Base-by-base conservation (phyloP, 441 rosid species). In the Gossypium lobatum region DNA sequence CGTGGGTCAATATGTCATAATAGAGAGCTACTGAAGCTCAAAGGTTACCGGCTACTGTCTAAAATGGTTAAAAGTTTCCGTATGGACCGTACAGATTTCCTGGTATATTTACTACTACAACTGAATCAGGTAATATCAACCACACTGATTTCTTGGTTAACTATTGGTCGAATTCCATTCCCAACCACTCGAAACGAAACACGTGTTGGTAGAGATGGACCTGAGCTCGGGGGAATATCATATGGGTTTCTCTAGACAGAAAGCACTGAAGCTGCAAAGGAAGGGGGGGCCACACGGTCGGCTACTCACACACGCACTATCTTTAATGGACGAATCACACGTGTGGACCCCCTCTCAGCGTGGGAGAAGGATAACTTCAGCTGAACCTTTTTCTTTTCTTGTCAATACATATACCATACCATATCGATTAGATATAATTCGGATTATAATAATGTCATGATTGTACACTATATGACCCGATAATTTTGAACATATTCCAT, bases 11-110 rank as follows among this genome's bases (percentile, higher is more conserved):
- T 42, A 14, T 46, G n/a, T n/a, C 26, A 46, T 60, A 31, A 31
- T 31, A 5, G 7, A 31, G 37, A 31, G 7, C 1, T 5, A 5
- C 37, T 14, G 16, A 46, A 23, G 18, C 61, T 8, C 20, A 26
- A 45, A 61, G 48, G 59, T 72, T 60, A 72, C 68, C 75, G 75
- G 75, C 60, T 25, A 61, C 68, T 6, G 67, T 26, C 31, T 16
- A 23, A 48, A 46, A 9, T 25, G 13, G 75, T 72, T 26, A 3
- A 60, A 61, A 60, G 60, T 72, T 18, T 60, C 68, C 75, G 75
- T 72, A 46, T 23, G 17, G 17, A 46, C 68, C 68, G 75, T 72
- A 61, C 68, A 60, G 59, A 26, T 72, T 46, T 46, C 59, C 48
- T 31, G 31, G 52, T 46, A 70, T 20, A 37, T 13, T 37, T 37